Percentiles rank a stretch among this genome's conserved stretches.
Evolutionary conservation across 441 rosid species (phyloP).

Genomic region (Adansonia rubrostipa): DNA sequence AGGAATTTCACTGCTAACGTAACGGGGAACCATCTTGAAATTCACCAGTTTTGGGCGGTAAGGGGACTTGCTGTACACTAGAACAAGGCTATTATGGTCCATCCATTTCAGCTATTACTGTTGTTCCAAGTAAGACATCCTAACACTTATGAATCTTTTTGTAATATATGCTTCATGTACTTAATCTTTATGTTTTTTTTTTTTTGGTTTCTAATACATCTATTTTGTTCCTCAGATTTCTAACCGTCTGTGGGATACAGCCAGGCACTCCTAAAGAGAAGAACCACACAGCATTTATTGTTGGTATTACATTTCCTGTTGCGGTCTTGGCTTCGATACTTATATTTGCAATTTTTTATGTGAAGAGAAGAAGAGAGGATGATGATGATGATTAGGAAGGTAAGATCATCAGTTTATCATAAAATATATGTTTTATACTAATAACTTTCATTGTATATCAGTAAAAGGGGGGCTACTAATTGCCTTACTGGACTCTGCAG

Average conservation of each 20-base stretch:
- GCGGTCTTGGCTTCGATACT: constrained; percentile 53
- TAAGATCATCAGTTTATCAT: constrained; percentile 61
- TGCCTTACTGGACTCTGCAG: neutral
- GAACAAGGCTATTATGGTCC: constrained; percentile 62
- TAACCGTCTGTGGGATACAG: constrained; percentile 55
- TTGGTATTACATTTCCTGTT: constrained; percentile 54
- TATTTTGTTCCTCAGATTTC: constrained; percentile 53
- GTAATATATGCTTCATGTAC: neutral
- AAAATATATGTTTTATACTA: constrained; percentile 25
- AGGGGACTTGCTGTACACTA: constrained; percentile 67
- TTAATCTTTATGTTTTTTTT: neutral
- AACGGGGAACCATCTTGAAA: constrained; percentile 54
- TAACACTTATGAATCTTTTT: neutral
- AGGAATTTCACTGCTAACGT: constrained; percentile 47
- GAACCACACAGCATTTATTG: constrained; percentile 26
- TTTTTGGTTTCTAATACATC: neutral
- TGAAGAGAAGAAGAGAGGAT: constrained; percentile 64
- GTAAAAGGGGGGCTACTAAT: neutral
- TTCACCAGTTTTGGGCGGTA: constrained; percentile 74
- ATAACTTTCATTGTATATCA: neutral
- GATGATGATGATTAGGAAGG: constrained; percentile 54
- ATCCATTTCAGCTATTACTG: constrained; percentile 58
- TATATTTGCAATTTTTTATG: constrained; percentile 57
- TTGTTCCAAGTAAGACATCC: constrained; percentile 35
- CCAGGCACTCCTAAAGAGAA: constrained; percentile 39